Conservation (phyloP, 768 basidiomycete species). For the Suillus sp. region DNA sequence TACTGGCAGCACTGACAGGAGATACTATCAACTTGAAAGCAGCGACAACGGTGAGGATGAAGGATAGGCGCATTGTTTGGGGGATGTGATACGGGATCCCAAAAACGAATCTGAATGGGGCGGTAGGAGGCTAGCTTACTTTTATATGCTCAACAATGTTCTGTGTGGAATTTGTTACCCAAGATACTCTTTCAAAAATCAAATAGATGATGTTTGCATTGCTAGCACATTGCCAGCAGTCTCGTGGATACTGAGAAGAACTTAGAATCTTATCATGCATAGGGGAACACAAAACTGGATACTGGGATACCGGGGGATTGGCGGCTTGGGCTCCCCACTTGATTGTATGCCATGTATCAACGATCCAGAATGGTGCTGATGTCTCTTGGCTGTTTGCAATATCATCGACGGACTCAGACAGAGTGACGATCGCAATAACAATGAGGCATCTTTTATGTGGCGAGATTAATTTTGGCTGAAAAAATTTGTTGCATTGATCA, state of each 20-base stretch:
- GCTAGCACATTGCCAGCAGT: neutral
- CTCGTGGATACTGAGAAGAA: neutral
- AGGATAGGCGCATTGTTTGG: neutral
- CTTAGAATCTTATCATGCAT: neutral
- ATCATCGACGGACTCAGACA: no score
- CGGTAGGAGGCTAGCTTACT: neutral
- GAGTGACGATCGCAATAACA: neutral
- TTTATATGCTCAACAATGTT: neutral
- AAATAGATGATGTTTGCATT: neutral
- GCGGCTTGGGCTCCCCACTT: neutral
- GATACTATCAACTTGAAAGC: neutral
- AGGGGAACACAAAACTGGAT: neutral
- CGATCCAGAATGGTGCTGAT: neutral
- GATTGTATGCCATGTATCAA: neutral
- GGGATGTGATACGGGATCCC: neutral
- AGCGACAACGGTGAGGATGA: neutral
- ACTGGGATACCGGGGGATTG: neutral
- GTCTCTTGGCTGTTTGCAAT: no score
- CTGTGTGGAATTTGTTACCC: neutral
- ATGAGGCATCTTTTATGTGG: neutral
- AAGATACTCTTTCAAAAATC: neutral
- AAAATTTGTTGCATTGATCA: neutral
- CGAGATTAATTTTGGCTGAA: neutral
- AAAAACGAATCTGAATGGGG: neutral
- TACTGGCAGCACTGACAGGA: neutral